A percentile compares a stretch with the other conserved stretches of the same genome.
Evolutionary conservation across 2,329 filamentous ascomycete species (phyloP).

Genomic region (Keithomyces neogunnii): DNA sequence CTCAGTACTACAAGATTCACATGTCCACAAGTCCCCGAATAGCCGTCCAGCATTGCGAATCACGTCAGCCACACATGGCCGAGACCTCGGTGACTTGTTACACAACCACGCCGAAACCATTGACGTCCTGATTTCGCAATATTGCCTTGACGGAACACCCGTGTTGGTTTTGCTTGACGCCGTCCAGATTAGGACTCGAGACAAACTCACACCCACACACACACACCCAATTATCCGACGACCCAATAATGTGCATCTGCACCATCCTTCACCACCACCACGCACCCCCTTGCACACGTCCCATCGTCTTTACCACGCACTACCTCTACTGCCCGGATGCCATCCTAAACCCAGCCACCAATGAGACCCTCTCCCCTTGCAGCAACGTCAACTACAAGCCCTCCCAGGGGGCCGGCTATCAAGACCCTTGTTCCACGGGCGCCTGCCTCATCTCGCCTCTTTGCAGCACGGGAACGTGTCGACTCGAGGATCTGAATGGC

Average conservation of each 20-base stretch:
- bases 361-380: slow-evolving; percentile 15
- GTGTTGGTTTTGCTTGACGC: too few relatives aligned
- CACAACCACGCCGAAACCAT: neutral
- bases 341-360: slow-evolving; percentile 19
- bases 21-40: neutral
- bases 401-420: slow-evolving; percentile 23
- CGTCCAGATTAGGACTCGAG: too few relatives aligned
- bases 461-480: slow-evolving; percentile 40
- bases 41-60: too few relatives aligned
- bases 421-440: slow-evolving; percentile 35
- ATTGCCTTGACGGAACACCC: neutral
- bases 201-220: neutral
- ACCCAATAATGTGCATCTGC: slow-evolving; percentile 37
- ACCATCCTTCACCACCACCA: slow-evolving; percentile 45
- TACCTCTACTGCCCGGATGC: slow-evolving; percentile 36
- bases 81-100: neutral
- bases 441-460: slow-evolving; percentile 35
- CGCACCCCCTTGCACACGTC: slow-evolving; percentile 30
- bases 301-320: slow-evolving; percentile 31
- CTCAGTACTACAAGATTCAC: too few relatives aligned
- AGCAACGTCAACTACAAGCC: slow-evolving; percentile 19
- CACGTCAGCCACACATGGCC: neutral
- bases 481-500: slow-evolving; percentile 38
- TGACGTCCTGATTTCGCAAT: neutral
- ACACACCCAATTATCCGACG: neutral